Conservation (phyloP, 306 rosid genomes). For the Vigna radiata region DNA sequence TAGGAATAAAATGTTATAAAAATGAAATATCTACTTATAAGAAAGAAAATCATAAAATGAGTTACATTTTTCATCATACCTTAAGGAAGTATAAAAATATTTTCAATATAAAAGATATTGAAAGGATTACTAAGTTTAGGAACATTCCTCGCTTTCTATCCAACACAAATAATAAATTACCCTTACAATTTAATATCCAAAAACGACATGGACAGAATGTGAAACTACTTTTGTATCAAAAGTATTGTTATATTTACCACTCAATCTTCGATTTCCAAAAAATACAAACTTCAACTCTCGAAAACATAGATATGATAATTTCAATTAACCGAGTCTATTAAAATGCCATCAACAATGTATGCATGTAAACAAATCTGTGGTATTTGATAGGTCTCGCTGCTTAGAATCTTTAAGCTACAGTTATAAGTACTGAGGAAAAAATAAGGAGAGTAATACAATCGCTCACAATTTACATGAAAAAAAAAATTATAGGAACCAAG, state of each 20-base stretch:
- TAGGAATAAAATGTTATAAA: too few relatives aligned
- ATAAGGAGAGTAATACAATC: neutral
- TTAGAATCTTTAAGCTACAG: neutral
- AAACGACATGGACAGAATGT: too few relatives aligned
- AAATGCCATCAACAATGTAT: neutral
- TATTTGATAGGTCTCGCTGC: neutral
- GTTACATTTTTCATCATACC: too few relatives aligned
- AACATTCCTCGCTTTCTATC: too few relatives aligned
- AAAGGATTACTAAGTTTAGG: too few relatives aligned
- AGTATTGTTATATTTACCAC: neutral
- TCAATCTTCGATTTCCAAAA: neutral
- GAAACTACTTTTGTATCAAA: too few relatives aligned
- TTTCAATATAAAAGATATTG: too few relatives aligned
- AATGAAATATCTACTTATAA: too few relatives aligned
- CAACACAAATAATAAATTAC: too few relatives aligned
- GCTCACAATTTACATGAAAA: constrained; percentile 32
- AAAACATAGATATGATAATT: neutral
- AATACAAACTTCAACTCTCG: neutral
- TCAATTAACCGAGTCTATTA: neutral
- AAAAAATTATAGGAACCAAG: neutral
- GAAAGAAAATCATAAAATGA: too few relatives aligned
- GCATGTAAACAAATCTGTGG: neutral
- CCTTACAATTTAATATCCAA: too few relatives aligned
- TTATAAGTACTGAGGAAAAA: neutral
- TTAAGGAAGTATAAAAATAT: too few relatives aligned